These are phyloP conservation scores for Ananas comosus DNA, from an alignment of 176 grass and related monocot species.

Conservation along the genomic window DNA sequence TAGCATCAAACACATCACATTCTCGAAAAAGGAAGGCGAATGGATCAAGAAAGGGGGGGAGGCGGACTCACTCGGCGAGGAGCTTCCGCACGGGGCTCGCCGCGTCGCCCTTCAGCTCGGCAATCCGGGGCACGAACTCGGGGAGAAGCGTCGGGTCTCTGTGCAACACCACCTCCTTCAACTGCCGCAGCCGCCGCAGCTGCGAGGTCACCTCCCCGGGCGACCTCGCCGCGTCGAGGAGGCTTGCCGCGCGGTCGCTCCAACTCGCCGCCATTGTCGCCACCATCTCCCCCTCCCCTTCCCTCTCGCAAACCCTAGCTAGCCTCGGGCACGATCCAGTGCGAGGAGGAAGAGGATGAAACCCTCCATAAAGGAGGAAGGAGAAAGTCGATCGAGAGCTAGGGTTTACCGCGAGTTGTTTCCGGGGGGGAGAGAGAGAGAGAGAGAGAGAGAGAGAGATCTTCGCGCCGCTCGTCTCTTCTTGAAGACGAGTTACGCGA, in stretches of 20 bases:
- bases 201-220: conserved; percentile 26
- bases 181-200: conserved; percentile 42
- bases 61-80: conserved; percentile 47
- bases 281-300: conserved; percentile 10
- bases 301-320: too few relatives aligned
- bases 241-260: conserved; percentile 19
- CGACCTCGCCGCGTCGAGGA: conserved; percentile 12
- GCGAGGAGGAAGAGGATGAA: too few relatives aligned
- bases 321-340: too few relatives aligned
- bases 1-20: not conserved
- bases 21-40: not conserved
- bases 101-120: conserved; percentile 48
- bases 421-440: too few relatives aligned
- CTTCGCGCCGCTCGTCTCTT: too few relatives aligned
- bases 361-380: too few relatives aligned
- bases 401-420: too few relatives aligned
- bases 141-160: conserved; percentile 28
- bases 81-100: conserved; percentile 72
- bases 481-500: too few relatives aligned
- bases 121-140: conserved; percentile 45
- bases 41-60: not conserved
- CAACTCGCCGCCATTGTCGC: conserved; percentile 22
- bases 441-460: too few relatives aligned
- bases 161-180: conserved; percentile 33
- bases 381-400: too few relatives aligned